Conservation (phyloP, 139 green algal genomes). For the Chlamydomonas schloesseri region DNA sequence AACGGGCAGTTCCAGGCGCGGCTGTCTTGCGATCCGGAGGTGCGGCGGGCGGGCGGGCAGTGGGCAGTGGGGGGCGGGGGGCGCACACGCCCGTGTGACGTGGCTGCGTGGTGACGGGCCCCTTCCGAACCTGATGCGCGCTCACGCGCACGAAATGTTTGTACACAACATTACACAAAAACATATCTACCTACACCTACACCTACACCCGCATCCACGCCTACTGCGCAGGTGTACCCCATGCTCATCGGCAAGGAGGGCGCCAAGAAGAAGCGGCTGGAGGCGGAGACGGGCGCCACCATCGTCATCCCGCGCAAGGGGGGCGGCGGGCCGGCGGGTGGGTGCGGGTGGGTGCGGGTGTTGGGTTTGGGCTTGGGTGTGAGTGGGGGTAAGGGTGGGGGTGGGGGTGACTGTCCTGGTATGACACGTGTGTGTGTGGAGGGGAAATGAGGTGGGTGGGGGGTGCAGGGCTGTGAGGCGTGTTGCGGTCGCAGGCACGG, state of each 20-base stretch:
- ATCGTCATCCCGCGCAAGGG: not conserved
- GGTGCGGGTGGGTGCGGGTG: too few relatives aligned
- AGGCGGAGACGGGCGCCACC: conserved; percentile 18
- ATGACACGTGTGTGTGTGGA: too few relatives aligned
- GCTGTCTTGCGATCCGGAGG: conserved; percentile 35
- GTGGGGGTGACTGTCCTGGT: too few relatives aligned
- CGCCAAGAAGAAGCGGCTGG: conserved; percentile 14
- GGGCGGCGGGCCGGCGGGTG: not conserved
- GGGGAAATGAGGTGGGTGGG: too few relatives aligned
- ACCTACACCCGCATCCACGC: not conserved
- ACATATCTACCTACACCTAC: not conserved
- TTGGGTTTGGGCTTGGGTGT: too few relatives aligned
- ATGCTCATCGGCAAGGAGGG: conserved; percentile 39
- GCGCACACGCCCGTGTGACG: not conserved
- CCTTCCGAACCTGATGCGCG: too few relatives aligned
- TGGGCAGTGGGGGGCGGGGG: not conserved
- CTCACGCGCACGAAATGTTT: too few relatives aligned
- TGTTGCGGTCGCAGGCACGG: too few relatives aligned
- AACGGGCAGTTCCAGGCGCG: conserved; percentile 6
- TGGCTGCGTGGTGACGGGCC: too few relatives aligned
- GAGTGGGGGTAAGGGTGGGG: too few relatives aligned
- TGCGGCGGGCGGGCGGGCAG: not conserved
- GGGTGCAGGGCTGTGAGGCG: too few relatives aligned
- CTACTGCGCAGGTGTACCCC: conserved; percentile 7
- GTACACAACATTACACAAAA: too few relatives aligned